These are phyloP conservation scores for Linnemannia schmuckeri DNA, from an alignment of 192 early-diverging fungal species.

Conservation along the genomic window DNA sequence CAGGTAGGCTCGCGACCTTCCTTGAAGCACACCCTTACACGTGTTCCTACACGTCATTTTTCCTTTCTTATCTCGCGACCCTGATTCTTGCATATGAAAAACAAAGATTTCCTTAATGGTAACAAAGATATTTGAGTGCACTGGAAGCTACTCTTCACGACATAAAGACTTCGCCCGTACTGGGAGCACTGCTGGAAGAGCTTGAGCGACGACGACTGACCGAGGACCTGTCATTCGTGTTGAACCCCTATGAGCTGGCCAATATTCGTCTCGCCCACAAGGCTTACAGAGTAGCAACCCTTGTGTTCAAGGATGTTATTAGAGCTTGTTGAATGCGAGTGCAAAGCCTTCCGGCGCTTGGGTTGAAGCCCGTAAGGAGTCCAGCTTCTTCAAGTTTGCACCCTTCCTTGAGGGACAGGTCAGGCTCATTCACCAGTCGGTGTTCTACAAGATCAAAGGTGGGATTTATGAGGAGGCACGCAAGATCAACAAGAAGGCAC, in stretches of 20 bases:
- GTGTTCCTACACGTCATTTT: not conserved
- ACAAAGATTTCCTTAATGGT: not conserved
- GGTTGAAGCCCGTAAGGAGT: constrained; percentile 49
- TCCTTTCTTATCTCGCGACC: too few relatives aligned
- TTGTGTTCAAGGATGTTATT: constrained; percentile 29
- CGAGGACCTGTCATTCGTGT: constrained; percentile 22
- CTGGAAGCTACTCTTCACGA: constrained; percentile 44
- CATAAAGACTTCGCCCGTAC: constrained; percentile 17
- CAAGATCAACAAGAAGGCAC: constrained; percentile 52
- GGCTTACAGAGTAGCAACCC: constrained; percentile 25
- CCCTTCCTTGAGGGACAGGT: constrained; percentile 47
- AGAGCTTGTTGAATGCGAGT: constrained; percentile 9
- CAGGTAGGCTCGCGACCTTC: not conserved
- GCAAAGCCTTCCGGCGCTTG: constrained; percentile 37
- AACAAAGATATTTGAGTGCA: not conserved
- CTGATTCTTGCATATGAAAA: too few relatives aligned
- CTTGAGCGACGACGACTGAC: constrained; percentile 12
- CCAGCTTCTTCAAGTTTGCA: constrained; percentile 49
- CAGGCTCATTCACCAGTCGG: constrained; percentile 30
- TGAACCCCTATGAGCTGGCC: constrained; percentile 47
- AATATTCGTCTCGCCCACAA: constrained; percentile 39
- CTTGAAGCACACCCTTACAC: too few relatives aligned
- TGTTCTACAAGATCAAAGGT: constrained; percentile 30
- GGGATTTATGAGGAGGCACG: constrained; percentile 49
- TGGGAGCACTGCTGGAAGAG: constrained; percentile 48